phyloP scores from a whole-genome alignment of 1,284 basidiomycete genomes.

The Pyrrhoderma noxium region DNA sequence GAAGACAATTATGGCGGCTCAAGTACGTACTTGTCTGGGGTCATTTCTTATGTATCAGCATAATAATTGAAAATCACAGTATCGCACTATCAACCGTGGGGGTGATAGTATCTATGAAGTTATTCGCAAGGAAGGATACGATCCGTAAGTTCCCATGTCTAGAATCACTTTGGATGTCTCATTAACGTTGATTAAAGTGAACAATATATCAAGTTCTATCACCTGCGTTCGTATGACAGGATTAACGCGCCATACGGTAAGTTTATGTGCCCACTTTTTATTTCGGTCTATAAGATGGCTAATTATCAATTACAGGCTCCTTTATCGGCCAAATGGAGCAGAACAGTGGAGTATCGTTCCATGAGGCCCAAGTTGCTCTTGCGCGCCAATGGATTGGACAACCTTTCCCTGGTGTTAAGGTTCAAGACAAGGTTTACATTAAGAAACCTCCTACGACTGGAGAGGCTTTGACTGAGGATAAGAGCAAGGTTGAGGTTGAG shows the following conservation, averaged over 20 bases:
- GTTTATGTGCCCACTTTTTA: constrained; percentile 25
- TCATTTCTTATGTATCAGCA: not conserved
- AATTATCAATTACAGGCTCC: constrained; percentile 30
- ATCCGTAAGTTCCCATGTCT: constrained; percentile 54
- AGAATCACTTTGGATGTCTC: not conserved
- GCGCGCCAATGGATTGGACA: constrained; percentile 74
- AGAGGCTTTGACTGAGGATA: constrained; percentile 38
- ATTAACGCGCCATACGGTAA: constrained; percentile 74
- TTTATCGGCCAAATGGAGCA: constrained; percentile 67
- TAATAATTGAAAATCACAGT: constrained; percentile 24
- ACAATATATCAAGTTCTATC: constrained; percentile 77
- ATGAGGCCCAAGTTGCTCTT: constrained; percentile 80
- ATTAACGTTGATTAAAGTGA: not conserved
- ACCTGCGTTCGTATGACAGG: constrained; percentile 84
- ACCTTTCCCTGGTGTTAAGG: constrained; percentile 32
- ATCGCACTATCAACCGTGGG: constrained; percentile 82
- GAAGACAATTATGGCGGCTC: constrained; percentile 78
- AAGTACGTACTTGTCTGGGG: constrained; percentile 24
- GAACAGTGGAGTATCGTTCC: constrained; percentile 72
- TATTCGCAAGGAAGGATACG: constrained; percentile 70
- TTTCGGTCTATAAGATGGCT: too few species aligned
- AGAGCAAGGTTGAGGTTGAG: constrained; percentile 48
- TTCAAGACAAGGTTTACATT: constrained; percentile 46
- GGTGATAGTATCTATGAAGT: constrained; percentile 81
- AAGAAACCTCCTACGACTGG: constrained; percentile 40